A percentile compares a stretch with the other conserved stretches of the same genome.
Conservation (phyloP, 495 filamentous ascomycete species). For the Cryomyces antarcticus region DNA sequence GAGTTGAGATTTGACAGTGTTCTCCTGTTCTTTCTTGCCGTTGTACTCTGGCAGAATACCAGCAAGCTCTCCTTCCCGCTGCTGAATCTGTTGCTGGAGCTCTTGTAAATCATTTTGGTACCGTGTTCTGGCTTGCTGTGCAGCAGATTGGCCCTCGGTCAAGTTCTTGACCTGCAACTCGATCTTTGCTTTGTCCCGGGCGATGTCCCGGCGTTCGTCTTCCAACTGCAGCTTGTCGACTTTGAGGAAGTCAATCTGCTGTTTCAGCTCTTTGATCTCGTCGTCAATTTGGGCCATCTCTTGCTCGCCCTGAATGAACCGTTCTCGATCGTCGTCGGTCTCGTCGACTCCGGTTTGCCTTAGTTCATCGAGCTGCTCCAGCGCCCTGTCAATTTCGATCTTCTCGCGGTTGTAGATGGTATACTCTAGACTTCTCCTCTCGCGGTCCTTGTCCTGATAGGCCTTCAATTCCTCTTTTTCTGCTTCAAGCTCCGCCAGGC, state of each 20-base stretch:
- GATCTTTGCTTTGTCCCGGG: slow-evolving; percentile 55
- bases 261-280: slow-evolving; percentile 56
- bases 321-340: slow-evolving; percentile 59
- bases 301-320: slow-evolving; percentile 60
- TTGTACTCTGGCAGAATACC: slow-evolving; percentile 56
- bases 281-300: slow-evolving; percentile 57
- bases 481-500: slow-evolving; percentile 76
- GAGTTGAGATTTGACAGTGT: slow-evolving; percentile 42
- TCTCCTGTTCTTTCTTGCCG: slow-evolving; percentile 51
- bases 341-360: slow-evolving; percentile 63
- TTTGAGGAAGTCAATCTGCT: slow-evolving; percentile 65
- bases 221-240: slow-evolving; percentile 81
- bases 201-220: slow-evolving; percentile 66
- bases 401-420: slow-evolving; percentile 84
- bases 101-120: slow-evolving; percentile 54
- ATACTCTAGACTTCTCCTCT: slow-evolving; percentile 82
- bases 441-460: slow-evolving; percentile 87
- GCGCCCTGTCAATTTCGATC: slow-evolving; percentile 46
- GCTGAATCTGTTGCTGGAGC: slow-evolving; percentile 53
- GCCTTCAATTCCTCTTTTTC: slow-evolving; percentile 88
- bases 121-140: slow-evolving; percentile 43
- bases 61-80: slow-evolving; percentile 55
- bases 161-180: slow-evolving; percentile 71
- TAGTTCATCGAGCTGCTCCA: slow-evolving; percentile 68
- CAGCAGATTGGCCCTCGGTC: slow-evolving; percentile 58